These are phyloP conservation scores for Favolaschia claudopus DNA, from an alignment of 768 basidiomycete genomes.

Conservation along the genomic window DNA sequence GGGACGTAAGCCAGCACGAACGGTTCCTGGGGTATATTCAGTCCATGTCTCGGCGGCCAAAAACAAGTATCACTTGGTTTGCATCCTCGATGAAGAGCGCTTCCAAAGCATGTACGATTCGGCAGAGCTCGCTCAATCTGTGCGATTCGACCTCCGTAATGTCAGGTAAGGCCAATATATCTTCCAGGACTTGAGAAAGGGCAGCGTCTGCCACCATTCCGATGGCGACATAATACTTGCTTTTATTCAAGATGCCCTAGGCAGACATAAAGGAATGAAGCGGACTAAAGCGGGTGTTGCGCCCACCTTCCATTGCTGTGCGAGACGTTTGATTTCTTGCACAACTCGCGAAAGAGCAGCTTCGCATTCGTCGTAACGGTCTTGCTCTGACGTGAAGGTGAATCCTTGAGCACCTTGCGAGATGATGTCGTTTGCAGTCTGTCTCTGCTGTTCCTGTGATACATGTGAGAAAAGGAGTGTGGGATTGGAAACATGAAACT, in stretches of 20 bases:
- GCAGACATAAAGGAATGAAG: slow-evolving; percentile 4
- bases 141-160: slow-evolving; percentile 91
- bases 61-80: slow-evolving; percentile 53
- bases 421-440: slow-evolving; percentile 51
- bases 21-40: slow-evolving; percentile 56
- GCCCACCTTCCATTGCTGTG: slow-evolving; percentile 78
- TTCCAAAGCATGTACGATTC: slow-evolving; percentile 80
- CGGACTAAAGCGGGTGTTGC: neutral
- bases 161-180: slow-evolving; percentile 80
- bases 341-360: slow-evolving; percentile 67
- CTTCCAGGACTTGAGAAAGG: slow-evolving; percentile 70
- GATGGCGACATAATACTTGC: slow-evolving; percentile 74
- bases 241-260: slow-evolving; percentile 77
- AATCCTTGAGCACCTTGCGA: slow-evolving; percentile 70
- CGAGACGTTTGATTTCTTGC: slow-evolving; percentile 66
- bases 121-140: slow-evolving; percentile 81
- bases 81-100: slow-evolving; percentile 77
- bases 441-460: slow-evolving; percentile 57
- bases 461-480: slow-evolving; percentile 6
- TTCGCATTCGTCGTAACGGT: slow-evolving; percentile 81
- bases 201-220: slow-evolving; percentile 76
- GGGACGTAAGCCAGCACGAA: slow-evolving; percentile 88
- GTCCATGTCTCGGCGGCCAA: neutral
- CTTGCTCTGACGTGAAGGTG: slow-evolving; percentile 71
- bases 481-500: slow-evolving; percentile 34